Evolutionary conservation across 257 asterid genomes (phyloP).

Genomic region (Lithospermum erythrorhizon): DNA sequence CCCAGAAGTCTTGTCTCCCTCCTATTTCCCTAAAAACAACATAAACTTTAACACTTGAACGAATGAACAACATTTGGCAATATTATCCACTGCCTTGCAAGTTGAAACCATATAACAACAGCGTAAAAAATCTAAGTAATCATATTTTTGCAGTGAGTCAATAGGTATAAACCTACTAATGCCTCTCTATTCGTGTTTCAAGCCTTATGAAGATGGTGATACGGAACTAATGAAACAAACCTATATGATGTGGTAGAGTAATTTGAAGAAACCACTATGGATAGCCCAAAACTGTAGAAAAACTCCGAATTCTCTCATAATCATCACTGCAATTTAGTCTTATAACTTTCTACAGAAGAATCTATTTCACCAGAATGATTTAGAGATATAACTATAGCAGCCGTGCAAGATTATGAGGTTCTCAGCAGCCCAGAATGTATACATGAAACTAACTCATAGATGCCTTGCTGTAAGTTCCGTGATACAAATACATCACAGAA

Average conservation of each 20-base stretch:
- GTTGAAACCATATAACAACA: neutral
- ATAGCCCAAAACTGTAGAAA: no score
- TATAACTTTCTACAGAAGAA: no score
- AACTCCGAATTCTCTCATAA: no score
- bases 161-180: neutral
- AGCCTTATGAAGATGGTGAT: neutral
- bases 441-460: no score
- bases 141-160: no score
- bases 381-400: no score
- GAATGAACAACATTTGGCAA: neutral
- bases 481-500: neutral
- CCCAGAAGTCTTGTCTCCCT: conserved; percentile 85
- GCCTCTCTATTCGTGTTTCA: neutral
- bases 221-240: no score
- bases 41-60: neutral
- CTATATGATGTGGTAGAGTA: neutral
- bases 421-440: neutral
- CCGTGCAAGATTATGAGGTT: neutral
- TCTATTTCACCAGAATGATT: no score
- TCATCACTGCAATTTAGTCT: no score
- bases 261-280: no score
- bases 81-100: neutral
- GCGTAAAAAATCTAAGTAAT: neutral
- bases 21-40: conserved; percentile 58
- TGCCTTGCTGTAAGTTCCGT: neutral